Base-by-base conservation (phyloP, 495 filamentous ascomycete genomes). In the Xylaria intraflava region DNA sequence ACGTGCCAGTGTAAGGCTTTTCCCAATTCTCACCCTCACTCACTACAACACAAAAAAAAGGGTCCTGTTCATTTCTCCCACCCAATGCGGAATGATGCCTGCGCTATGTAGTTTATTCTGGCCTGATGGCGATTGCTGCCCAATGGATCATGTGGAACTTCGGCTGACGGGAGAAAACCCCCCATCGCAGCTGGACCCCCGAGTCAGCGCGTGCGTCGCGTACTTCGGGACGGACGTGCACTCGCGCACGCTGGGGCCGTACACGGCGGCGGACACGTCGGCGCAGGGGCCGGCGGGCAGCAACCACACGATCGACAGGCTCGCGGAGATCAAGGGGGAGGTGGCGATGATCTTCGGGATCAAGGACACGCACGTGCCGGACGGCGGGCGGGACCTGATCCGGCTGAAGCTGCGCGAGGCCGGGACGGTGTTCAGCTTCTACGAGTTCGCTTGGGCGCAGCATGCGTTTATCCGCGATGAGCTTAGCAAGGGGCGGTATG, bases 381-480 rank as follows among this genome's bases (percentile, higher is more conserved):
- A 90, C 42, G 79, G 79, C 31, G 92, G 92, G 22, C 78, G 92
- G 14, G 91, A 97, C 67, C 64, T 94, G 53, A 93, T 97, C 63
- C 79, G 92, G 40, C 81, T 83, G 62, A 92, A 87, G 35, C 75
- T 97, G 58, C 81, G 90, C 59, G 87, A 87, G 9, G 79, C 82
- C 29, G 86, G 86, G 2, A 80, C 84, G 2, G 70, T 77, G 8
- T 95, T 93, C 61, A 83, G 84, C 64, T 96, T 86, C 60, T 91
- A 95, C 69, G 92, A 97, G 66, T 79, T 86, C 53, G 87, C 91
- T 16, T 90, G 89, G 81, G 89, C 92, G 19, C 92, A 97, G 65
- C 92, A 94, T 74, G 89, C 90, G 0, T 97, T 97, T 61, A 95
- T 97, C 63, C 81, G 92, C n/a, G 92, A 96, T 63, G 92, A 97